Conservation (phyloP, 495 filamentous ascomycete genomes). For the Neurospora sp. region DNA sequence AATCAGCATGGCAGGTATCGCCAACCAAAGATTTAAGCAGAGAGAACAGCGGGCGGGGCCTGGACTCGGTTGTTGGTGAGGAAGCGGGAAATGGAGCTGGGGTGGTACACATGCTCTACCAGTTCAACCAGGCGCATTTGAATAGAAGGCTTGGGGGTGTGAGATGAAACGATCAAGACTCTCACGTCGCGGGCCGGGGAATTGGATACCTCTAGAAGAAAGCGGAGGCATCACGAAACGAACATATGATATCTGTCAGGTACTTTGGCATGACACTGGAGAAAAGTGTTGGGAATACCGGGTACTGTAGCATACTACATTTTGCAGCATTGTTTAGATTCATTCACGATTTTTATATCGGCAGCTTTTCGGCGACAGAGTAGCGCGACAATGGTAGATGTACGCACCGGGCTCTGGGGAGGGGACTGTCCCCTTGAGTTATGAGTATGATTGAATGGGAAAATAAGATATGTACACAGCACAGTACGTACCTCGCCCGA, state of each 20-base stretch:
- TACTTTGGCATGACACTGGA: neutral
- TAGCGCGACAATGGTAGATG: neutral
- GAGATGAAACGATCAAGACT: conserved; percentile 15
- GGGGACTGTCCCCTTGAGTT: neutral
- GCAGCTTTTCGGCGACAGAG: neutral
- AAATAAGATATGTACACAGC: neutral
- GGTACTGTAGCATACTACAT: neutral
- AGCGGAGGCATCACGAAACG: neutral
- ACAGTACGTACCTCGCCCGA: neutral
- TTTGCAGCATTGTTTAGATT: neutral
- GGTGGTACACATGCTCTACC: conserved; percentile 78
- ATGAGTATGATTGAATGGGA: neutral
- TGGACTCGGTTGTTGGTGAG: conserved; percentile 11
- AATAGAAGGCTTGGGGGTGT: conserved; percentile 38
- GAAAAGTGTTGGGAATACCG: neutral
- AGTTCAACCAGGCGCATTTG: conserved; percentile 79
- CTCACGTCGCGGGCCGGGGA: neutral
- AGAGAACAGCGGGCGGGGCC: conserved; percentile 27
- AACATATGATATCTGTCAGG: neutral
- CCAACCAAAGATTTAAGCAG: conserved; percentile 29
- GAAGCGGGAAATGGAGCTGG: conserved; percentile 31
- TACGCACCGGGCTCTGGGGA: neutral
- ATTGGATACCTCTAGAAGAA: neutral
- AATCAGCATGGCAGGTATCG: conserved; percentile 46
- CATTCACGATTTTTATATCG: neutral